Evolutionary conservation across 2,329 filamentous ascomycete genomes (phyloP).

Genomic region (Colletotrichum siamense): DNA sequence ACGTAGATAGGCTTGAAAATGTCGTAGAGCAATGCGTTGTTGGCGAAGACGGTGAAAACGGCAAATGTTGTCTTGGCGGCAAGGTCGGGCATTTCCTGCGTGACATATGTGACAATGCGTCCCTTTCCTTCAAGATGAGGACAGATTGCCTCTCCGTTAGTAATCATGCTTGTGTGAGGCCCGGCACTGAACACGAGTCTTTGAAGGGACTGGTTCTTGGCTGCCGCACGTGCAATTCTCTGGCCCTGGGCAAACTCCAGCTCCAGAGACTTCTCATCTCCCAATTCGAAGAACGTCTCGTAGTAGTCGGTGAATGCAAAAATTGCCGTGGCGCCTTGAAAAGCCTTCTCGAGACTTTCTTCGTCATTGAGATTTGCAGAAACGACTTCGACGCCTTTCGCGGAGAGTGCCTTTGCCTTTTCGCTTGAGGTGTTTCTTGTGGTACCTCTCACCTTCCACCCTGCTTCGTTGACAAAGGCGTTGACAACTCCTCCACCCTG

Average conservation of each 20-base stretch:
- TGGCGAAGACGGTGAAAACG: neutral
- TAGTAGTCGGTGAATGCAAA: neutral
- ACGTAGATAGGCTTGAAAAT: neutral
- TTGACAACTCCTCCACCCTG: slow-evolving; percentile 36
- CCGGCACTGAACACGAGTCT: neutral
- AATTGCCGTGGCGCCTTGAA: slow-evolving; percentile 25
- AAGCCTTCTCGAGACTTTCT: slow-evolving; percentile 41
- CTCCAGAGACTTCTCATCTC: neutral
- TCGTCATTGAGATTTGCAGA: slow-evolving; percentile 46
- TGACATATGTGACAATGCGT: neutral
- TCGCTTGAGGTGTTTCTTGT: slow-evolving; percentile 32
- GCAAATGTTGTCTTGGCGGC: neutral
- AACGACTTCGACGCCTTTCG: slow-evolving; percentile 32
- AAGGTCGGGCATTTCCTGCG: neutral
- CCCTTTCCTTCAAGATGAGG: neutral
- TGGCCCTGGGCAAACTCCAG: neutral
- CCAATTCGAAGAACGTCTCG: neutral
- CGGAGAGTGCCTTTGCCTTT: slow-evolving; percentile 30
- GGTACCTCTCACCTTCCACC: slow-evolving; percentile 32
- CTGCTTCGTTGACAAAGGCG: slow-evolving; percentile 29
- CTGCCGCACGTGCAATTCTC: neutral
- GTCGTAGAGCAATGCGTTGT: neutral
- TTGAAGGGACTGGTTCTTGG: neutral
- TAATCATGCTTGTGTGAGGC: neutral
- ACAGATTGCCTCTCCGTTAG: neutral